Base-by-base conservation (phyloP, 2,329 filamentous ascomycete species). In the Phialocephala subalpina region DNA sequence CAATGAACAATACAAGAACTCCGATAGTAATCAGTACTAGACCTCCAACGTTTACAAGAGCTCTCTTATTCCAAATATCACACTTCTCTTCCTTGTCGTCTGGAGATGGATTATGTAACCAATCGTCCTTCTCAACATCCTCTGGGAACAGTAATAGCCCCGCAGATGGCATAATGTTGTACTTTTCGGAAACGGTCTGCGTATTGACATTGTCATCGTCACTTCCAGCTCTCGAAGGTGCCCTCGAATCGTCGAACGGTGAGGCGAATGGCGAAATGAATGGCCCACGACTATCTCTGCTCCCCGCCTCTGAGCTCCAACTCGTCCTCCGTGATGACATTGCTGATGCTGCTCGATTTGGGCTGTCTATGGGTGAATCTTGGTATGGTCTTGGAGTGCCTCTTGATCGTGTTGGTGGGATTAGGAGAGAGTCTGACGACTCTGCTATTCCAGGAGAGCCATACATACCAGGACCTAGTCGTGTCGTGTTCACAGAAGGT, bases 71-170 rank as follows among this genome's bases (percentile, higher is more conserved):
- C 75, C 86, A 92, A 47, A 92, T 81, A 73, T 91, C 86, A 71
- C 88, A 89, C 69, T 89, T 86, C 55, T 85, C 82, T 47, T 88
- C 83, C 70, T 85, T 86, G 56, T 91, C 89, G 60, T 84, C 84
- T 1, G 88, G 86, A 72, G 90, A 88, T 0, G 90, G 90, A 72
- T 92, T 91, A 75, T 92, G 90, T 68, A 92, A 74, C 69, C 86
- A 90, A 73, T 92, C 90, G 74, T 92, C 90, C 73, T 91, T 91
- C 76, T 92, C 90, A 25, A 91, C 86, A 73, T 92, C 90, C 75
- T 92, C 88, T 0, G 90, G 90, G 71, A 89, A 92, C 22, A 92
- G 78, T 47, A 92, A 76, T 60, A 92, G 78, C 6, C 88, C 88
- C 16, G 88, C 86, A 2, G 87, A 89, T 0, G 90, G 89, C 75